A percentile compares a stretch with the other conserved stretches of the same genome.
phyloP scores from a whole-genome alignment of 371 early-diverging fungal genomes.

The Mucor velutinosus region DNA sequence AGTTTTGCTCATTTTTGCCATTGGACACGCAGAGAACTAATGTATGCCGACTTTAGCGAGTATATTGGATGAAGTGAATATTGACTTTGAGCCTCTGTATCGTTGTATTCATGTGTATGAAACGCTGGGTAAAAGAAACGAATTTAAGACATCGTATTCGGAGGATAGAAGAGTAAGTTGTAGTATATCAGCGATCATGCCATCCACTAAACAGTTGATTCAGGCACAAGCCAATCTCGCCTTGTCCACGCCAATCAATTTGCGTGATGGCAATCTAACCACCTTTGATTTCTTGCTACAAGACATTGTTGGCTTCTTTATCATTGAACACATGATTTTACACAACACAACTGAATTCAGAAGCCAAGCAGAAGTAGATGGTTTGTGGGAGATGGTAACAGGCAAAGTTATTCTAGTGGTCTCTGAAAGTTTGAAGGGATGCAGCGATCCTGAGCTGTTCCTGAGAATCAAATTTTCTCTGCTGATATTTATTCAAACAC shows the following conservation, averaged over 20 bases:
- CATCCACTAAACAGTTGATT: neutral
- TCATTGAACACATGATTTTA: conserved; percentile 89
- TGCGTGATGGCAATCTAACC: conserved; percentile 65
- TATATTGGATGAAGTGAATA: conserved; percentile 68
- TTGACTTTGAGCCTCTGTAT: conserved; percentile 94
- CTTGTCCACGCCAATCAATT: conserved; percentile 61
- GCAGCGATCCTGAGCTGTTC: conserved; percentile 79
- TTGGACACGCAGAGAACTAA: neutral
- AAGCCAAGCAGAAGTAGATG: conserved; percentile 84
- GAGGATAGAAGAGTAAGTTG: conserved; percentile 80
- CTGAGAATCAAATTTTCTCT: conserved; percentile 75
- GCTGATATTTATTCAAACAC: conserved; percentile 84
- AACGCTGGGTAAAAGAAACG: conserved; percentile 83
- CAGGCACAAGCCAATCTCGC: conserved; percentile 79
- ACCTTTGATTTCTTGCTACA: conserved; percentile 78
- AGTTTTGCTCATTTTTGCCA: neutral
- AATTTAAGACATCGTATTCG: conserved; percentile 88
- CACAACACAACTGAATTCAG: conserved; percentile 92
- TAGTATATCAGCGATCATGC: neutral
- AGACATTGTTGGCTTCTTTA: conserved; percentile 95
- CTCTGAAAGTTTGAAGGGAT: conserved; percentile 75
- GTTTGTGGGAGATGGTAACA: conserved; percentile 87
- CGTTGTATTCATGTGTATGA: conserved; percentile 95
- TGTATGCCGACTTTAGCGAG: conserved; percentile 49
- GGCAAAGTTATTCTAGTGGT: conserved; percentile 79